These are phyloP conservation scores for Porpolomopsis calyptriformis DNA, from an alignment of 768 basidiomycete genomes.

Conservation along the genomic window DNA sequence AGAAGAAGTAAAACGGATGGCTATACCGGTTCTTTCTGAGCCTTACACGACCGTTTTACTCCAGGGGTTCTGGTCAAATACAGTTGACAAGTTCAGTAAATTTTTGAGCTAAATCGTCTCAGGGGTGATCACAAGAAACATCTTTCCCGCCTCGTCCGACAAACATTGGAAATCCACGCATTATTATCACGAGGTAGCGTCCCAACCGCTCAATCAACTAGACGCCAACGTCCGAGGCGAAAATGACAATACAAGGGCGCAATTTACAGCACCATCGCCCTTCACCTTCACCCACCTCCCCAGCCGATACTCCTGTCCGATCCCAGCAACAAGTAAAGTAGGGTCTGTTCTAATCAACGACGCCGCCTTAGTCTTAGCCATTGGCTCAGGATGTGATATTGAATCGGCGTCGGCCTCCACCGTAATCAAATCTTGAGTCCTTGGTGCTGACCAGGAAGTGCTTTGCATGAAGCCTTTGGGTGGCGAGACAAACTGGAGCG, in stretches of 20 bases:
- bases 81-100: too few species aligned
- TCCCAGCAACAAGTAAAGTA: slow-evolving; percentile 61
- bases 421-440: slow-evolving; percentile 4
- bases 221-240: slow-evolving; percentile 26
- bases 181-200: too few species aligned
- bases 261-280: slow-evolving; percentile 59
- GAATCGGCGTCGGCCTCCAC: neutral
- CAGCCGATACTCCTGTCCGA: slow-evolving; percentile 81
- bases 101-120: neutral
- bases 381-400: neutral
- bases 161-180: too few species aligned
- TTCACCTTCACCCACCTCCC: slow-evolving; percentile 82
- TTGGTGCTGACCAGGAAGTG: slow-evolving; percentile 24
- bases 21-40: too few species aligned
- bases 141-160: neutral
- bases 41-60: too few species aligned
- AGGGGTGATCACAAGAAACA: too few species aligned
- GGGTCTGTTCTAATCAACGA: slow-evolving; percentile 16
- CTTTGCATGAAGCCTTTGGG: slow-evolving; percentile 35
- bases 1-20: too few species aligned
- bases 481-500: slow-evolving; percentile 66
- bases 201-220: neutral
- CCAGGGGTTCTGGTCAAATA: too few species aligned
- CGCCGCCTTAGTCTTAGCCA: neutral
- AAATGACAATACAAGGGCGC: slow-evolving; percentile 54